Percentiles rank a stretch among this genome's conserved stretches.
Evolutionary conservation across 2,329 filamentous ascomycete genomes (phyloP).

Genomic region (Dichotomopilus funicola): DNA sequence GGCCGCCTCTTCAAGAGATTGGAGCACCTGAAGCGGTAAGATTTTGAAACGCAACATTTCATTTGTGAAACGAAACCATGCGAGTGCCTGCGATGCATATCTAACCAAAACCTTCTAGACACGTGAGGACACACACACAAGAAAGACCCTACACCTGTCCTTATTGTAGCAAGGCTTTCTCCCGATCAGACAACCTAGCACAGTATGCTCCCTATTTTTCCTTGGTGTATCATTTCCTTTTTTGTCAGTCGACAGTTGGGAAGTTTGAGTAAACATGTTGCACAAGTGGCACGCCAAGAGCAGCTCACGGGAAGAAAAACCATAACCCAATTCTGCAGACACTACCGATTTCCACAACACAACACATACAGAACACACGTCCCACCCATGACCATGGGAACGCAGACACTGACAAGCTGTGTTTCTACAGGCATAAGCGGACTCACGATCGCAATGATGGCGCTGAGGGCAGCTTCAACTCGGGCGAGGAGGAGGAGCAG

Average conservation of each 20-base stretch:
- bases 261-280: conserved; percentile 34
- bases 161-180: conserved; percentile 98
- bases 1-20: conserved; percentile 97
- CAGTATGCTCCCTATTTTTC: conserved; percentile 61
- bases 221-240: conserved; percentile 30
- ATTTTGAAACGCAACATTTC: conserved; percentile 33
- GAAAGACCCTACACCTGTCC: conserved; percentile 97
- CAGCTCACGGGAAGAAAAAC: conserved; percentile 17
- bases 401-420: conserved; percentile 32
- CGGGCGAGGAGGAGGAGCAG: conserved; percentile 82
- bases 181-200: conserved; percentile 95
- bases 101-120: conserved; percentile 57
- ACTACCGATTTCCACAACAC: conserved; percentile 30
- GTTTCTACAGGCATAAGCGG: conserved; percentile 73
- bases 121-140: conserved; percentile 98
- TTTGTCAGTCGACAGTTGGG: conserved; percentile 30
- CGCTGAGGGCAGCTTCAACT: conserved; percentile 51
- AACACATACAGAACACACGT: conserved; percentile 25
- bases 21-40: conserved; percentile 98
- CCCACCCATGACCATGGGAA: conserved; percentile 14
- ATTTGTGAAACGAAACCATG: conserved; percentile 27
- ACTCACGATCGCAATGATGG: conserved; percentile 61
- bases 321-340: conserved; percentile 23
- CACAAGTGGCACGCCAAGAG: conserved; percentile 35
- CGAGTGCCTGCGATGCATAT: conserved; percentile 35